These are phyloP conservation scores for Aspergillus novofumigatus DNA, from an alignment of 2,329 filamentous ascomycete genomes.

Conservation along the genomic window DNA sequence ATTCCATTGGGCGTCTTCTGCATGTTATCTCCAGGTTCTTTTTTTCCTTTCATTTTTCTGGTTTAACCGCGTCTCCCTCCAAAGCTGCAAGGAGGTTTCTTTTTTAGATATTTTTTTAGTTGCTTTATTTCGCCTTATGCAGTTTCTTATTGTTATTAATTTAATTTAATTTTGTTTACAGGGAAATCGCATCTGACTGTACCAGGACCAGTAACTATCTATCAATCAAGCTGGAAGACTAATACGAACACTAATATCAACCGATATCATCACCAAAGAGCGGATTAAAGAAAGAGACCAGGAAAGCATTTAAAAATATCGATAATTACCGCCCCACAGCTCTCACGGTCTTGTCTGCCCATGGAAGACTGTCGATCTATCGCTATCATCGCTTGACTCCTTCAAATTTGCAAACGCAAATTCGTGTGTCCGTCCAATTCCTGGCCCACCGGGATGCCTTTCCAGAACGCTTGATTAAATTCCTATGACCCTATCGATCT, in stretches of 20 bases:
- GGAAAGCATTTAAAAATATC: background rate
- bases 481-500: background rate
- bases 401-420: slow-evolving; percentile 8
- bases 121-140: too few species aligned
- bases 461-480: slow-evolving; percentile 4
- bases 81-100: background rate
- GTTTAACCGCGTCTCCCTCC: background rate
- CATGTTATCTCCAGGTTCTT: background rate
- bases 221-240: background rate
- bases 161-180: background rate
- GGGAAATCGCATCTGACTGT: background rate
- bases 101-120: background rate
- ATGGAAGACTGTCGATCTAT: background rate
- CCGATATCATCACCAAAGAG: background rate
- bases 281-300: background rate
- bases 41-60: background rate
- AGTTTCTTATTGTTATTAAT: background rate
- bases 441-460: slow-evolving; percentile 10
- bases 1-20: background rate
- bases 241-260: background rate
- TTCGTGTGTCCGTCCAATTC: slow-evolving; percentile 1
- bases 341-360: background rate
- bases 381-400: background rate
- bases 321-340: background rate
- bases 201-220: background rate